A percentile compares a stretch with the other conserved stretches of the same genome.
phyloP scores from a whole-genome alignment of 768 basidiomycete genomes.

The Lentinula edodes region DNA sequence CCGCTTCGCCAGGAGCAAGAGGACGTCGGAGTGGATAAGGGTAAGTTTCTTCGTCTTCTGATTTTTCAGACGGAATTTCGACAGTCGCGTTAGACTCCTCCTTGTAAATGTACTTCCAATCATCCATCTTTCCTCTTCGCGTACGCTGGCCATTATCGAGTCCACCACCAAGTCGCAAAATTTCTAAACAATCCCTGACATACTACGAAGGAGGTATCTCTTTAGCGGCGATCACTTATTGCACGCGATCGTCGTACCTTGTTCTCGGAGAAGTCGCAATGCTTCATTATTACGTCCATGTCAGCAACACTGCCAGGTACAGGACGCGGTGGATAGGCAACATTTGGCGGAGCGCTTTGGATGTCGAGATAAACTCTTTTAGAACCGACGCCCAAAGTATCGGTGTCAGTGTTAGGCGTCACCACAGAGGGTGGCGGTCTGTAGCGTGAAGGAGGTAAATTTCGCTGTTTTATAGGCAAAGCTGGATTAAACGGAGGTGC shows the following conservation, averaged over 20 bases:
- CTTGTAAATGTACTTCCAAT: constrained; percentile 78
- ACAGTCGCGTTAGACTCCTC: constrained; percentile 40
- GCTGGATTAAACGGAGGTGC: constrained; percentile 61
- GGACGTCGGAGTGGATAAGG: constrained; percentile 18
- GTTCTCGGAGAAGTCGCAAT: constrained; percentile 75
- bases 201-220: constrained; percentile 41
- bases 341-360: constrained; percentile 48
- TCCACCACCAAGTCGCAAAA: constrained; percentile 79
- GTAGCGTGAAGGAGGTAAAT: constrained; percentile 44
- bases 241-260: constrained; percentile 40
- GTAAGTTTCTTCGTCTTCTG: constrained; percentile 14
- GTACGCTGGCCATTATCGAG: constrained; percentile 73
- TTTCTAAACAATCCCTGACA: constrained; percentile 93
- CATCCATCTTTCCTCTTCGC: constrained; percentile 65
- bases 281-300: constrained; percentile 79
- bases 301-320: constrained; percentile 79
- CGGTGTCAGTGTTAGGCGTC: constrained; percentile 32
- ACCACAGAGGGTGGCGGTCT: constrained; percentile 36
- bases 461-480: constrained; percentile 44
- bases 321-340: constrained; percentile 83
- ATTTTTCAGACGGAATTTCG: constrained; percentile 13
- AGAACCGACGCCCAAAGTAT: constrained; percentile 65
- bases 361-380: constrained; percentile 73
- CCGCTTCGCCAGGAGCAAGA: constrained; percentile 17
- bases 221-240: background rate